These are phyloP conservation scores for Ustilaginoidea virens DNA, from an alignment of 2,329 filamentous ascomycete genomes.

Conservation along the genomic window DNA sequence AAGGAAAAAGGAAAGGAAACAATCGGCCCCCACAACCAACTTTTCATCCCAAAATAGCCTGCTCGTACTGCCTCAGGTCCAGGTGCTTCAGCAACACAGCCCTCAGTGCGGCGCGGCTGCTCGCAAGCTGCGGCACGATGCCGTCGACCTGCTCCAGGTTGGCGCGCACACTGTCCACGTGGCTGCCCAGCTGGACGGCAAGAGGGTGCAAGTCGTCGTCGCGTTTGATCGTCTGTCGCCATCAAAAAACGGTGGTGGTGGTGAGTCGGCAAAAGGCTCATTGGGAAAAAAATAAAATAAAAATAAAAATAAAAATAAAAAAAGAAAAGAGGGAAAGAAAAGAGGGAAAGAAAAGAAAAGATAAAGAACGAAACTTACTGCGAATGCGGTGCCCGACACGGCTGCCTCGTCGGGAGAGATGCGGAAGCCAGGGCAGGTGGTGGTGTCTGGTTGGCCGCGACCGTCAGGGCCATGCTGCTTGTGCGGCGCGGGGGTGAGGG, in stretches of 20 bases:
- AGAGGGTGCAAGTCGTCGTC: conserved; percentile 29
- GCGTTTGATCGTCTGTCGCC: conserved; percentile 1
- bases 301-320: background rate
- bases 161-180: conserved; percentile 39
- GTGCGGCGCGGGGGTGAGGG: conserved; percentile 26
- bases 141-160: conserved; percentile 40
- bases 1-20: too few species aligned
- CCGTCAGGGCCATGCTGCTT: conserved; percentile 11
- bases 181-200: conserved; percentile 32
- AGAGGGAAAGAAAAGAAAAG: background rate
- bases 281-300: background rate
- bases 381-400: conserved; percentile 5
- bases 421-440: conserved; percentile 1
- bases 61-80: conserved; percentile 28
- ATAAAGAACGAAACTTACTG: conserved; percentile 4
- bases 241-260: background rate
- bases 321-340: background rate
- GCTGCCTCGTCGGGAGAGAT: conserved; percentile 2
- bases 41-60: conserved; percentile 27
- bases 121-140: conserved; percentile 31
- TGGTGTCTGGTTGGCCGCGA: conserved; percentile 3
- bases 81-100: conserved; percentile 31
- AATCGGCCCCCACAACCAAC: too few species aligned
- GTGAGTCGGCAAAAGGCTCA: background rate
- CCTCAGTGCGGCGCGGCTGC: conserved; percentile 32